These are phyloP conservation scores for Euphorbia lathyris DNA, from an alignment of 345 rosid species.

Conservation along the genomic window DNA sequence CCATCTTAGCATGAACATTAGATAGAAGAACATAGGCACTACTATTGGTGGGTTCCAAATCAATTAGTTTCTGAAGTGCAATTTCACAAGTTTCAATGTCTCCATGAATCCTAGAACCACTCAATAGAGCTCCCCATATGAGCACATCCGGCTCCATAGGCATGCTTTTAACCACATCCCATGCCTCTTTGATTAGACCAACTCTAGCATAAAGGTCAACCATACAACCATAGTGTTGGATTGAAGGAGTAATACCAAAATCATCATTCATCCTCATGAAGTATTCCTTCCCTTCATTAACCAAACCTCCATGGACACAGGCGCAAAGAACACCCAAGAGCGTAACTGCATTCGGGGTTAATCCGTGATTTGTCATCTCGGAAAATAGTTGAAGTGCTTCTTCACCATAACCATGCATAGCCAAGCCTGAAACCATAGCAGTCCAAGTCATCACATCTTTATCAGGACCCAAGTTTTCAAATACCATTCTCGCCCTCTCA, in stretches of 20 bases:
- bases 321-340: conserved; percentile 31
- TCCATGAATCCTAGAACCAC: conserved; percentile 45
- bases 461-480: conserved; percentile 22
- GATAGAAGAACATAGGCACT: conserved; percentile 11
- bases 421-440: conserved; percentile 40
- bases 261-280: conserved; percentile 39
- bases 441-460: conserved; percentile 33
- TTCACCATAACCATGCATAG: conserved; percentile 34
- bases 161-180: conserved; percentile 38
- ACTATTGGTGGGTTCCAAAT: conserved; percentile 36
- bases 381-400: conserved; percentile 33
- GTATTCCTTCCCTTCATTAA: conserved; percentile 35
- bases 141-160: conserved; percentile 47
- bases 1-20: conserved; percentile 3
- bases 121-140: conserved; percentile 42
- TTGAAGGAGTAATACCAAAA: conserved; percentile 30
- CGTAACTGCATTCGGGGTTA: conserved; percentile 23
- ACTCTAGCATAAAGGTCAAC: conserved; percentile 54
- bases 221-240: conserved; percentile 49
- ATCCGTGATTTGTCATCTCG: conserved; percentile 26
- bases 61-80: conserved; percentile 30
- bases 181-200: conserved; percentile 40
- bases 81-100: conserved; percentile 16
- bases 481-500: conserved; percentile 28
- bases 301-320: conserved; percentile 47